These are phyloP conservation scores for Phyllosticta paracitricarpa DNA, from an alignment of 2,329 filamentous ascomycete genomes.

Conservation along the genomic window DNA sequence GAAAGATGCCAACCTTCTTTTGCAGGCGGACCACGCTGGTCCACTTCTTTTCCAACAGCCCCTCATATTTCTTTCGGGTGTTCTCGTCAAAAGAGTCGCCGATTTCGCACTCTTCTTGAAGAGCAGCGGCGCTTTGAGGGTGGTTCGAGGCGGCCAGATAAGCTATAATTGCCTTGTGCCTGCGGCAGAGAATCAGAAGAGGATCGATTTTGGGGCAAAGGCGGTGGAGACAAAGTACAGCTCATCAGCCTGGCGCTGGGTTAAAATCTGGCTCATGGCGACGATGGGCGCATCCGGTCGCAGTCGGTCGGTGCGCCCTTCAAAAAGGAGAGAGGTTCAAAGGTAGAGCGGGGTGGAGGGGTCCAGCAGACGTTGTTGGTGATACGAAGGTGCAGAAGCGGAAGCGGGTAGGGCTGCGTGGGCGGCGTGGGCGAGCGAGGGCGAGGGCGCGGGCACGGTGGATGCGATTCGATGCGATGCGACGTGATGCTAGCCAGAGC, in stretches of 20 bases:
- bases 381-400: background rate
- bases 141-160: conserved; percentile 71
- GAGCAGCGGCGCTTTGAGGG: conserved; percentile 55
- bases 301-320: conserved; percentile 9
- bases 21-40: conserved; percentile 89
- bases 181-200: conserved; percentile 29
- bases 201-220: conserved; percentile 8
- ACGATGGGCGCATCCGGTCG: conserved; percentile 13
- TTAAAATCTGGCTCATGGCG: conserved; percentile 66
- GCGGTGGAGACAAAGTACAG: conserved; percentile 49
- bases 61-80: conserved; percentile 89
- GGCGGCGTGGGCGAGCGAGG: background rate
- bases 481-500: background rate
- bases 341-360: conserved; percentile 3
- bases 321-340: background rate
- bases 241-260: conserved; percentile 74
- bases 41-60: conserved; percentile 95
- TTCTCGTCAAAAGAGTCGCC: conserved; percentile 65
- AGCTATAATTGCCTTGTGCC: conserved; percentile 88
- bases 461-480: background rate
- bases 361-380: conserved; percentile 3
- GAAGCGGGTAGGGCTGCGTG: conserved; percentile 8
- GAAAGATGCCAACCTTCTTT: conserved; percentile 61
- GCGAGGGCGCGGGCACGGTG: background rate
- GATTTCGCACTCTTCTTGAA: conserved; percentile 69